Base-by-base conservation (phyloP, 768 basidiomycete genomes). In the Tylopilus balloui region DNA sequence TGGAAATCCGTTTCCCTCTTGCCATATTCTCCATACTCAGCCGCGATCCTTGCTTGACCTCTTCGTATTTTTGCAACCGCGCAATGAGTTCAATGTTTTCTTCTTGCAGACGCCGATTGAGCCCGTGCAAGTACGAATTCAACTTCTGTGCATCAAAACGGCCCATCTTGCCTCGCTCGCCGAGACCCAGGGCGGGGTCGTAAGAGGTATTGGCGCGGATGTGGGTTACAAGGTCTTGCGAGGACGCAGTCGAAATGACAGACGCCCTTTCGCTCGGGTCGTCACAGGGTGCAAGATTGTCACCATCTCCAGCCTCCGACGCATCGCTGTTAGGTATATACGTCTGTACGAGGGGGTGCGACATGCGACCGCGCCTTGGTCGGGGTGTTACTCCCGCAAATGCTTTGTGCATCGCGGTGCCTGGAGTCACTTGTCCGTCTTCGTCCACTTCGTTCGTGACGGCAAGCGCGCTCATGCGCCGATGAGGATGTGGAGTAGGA, bases 71-170 rank as follows among this genome's bases (percentile, higher is more conserved):
- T 50, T 68, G 71, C 20, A 90, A 58, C 48, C 78, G 73, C 40
- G 76, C 76, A 6, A 81, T 64, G 8, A 93, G 72, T 12, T 60
- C 67, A 61, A 89, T 78, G 62, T 93, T 94, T 71, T 95, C 92
- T 63, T 92, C 87, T 56, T 89, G 86, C 47, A 95, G 64, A 47
- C 85, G 76, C 37, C 83, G 73, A 65, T 95, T 95, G 43, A 95
- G 72, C 10, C 86, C 84, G 67, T 94, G 89, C 60, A 95, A 66
- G 64, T 95, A 94, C 11, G 77, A 75, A 52, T 95, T 94, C 54
- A 95, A 67, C 68, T 92, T 95, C 15, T 78, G 77, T 3, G 87
- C 87, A 64, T 94, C 90, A 68, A 92, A 92, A 24, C 85, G 73
- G 14, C 85, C 84, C 25, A 89, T 79, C 15, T 83, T 86, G 21